Percentiles rank a stretch among this genome's conserved stretches.
phyloP scores from a whole-genome alignment of 1,139 yeast species.

The Hyphopichia wangnamkhiaoensis region DNA sequence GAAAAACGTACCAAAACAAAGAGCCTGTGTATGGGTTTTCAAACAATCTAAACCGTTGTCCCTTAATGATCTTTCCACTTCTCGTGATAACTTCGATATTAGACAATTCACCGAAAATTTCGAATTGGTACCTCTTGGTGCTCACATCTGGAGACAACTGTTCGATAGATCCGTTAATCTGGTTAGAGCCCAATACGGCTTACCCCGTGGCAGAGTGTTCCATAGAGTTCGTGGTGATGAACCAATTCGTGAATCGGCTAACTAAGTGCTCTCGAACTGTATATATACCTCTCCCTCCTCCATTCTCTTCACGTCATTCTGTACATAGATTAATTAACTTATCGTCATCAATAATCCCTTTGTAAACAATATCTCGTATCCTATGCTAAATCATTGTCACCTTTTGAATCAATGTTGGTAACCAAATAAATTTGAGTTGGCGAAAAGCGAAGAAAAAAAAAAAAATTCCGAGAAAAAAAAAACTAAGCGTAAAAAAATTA shows the following conservation, averaged over 20 bases:
- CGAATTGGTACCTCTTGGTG: slow-evolving; percentile 76
- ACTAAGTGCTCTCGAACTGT: neutral
- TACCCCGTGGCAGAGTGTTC: slow-evolving; percentile 75
- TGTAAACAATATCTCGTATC: too few species aligned
- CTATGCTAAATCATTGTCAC: too few species aligned
- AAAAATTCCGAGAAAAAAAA: too few species aligned
- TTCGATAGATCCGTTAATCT: slow-evolving; percentile 76
- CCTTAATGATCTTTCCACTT: slow-evolving; percentile 10
- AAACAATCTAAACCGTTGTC: slow-evolving; percentile 51
- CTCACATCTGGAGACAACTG: slow-evolving; percentile 85
- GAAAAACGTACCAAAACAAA: slow-evolving; percentile 78
- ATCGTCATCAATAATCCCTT: too few species aligned
- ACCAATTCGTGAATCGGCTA: slow-evolving; percentile 18
- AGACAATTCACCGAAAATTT: slow-evolving; percentile 61
- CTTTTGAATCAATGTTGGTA: too few species aligned
- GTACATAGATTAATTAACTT: neutral
- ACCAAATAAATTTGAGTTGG: too few species aligned
- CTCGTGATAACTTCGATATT: slow-evolving; percentile 63
- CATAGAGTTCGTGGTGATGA: slow-evolving; percentile 47
- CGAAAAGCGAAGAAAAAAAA: too few species aligned
- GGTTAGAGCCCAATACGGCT: slow-evolving; percentile 70
- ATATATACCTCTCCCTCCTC: too few species aligned
- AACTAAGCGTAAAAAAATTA: too few species aligned
- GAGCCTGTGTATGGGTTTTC: slow-evolving; percentile 90
- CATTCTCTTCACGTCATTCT: neutral